phyloP scores from a whole-genome alignment of 1,284 basidiomycete species.

The Psilocybe mexicana region DNA sequence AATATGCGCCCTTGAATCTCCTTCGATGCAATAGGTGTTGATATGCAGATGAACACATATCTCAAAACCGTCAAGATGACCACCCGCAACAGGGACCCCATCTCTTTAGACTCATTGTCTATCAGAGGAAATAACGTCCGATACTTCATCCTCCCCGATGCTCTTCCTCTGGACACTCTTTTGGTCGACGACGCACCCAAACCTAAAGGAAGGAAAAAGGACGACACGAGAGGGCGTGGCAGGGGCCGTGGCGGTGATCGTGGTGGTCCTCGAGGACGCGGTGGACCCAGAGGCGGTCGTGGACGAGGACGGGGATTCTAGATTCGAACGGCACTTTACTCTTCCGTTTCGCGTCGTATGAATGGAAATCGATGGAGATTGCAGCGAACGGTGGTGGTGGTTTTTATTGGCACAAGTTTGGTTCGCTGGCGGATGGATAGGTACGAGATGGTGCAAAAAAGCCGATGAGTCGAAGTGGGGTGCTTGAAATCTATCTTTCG shows the following conservation, averaged over 20 bases:
- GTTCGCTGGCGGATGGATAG: background rate
- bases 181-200: constrained; percentile 98
- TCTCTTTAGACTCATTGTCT: constrained; percentile 83
- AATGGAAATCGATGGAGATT: background rate
- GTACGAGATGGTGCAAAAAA: constrained; percentile 6
- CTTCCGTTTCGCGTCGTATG: background rate
- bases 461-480: constrained; percentile 7
- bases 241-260: constrained; percentile 50
- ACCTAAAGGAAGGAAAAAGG: constrained; percentile 87
- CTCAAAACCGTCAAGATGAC: constrained; percentile 98
- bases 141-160: constrained; percentile 95
- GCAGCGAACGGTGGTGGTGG: background rate
- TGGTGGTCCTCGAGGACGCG: constrained; percentile 51
- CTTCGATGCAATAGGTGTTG: constrained; percentile 63
- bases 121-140: constrained; percentile 94
- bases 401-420: background rate
- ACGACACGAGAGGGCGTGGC: constrained; percentile 66
- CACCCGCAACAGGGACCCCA: constrained; percentile 82
- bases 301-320: constrained; percentile 41
- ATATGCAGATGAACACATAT: constrained; percentile 98
- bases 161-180: constrained; percentile 93
- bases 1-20: constrained; percentile 3
- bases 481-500: background rate
- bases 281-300: constrained; percentile 51
- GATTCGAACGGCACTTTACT: background rate